Evolutionary conservation across 148 eudicot species (phyloP).

Genomic region (Nyssa sinensis): DNA sequence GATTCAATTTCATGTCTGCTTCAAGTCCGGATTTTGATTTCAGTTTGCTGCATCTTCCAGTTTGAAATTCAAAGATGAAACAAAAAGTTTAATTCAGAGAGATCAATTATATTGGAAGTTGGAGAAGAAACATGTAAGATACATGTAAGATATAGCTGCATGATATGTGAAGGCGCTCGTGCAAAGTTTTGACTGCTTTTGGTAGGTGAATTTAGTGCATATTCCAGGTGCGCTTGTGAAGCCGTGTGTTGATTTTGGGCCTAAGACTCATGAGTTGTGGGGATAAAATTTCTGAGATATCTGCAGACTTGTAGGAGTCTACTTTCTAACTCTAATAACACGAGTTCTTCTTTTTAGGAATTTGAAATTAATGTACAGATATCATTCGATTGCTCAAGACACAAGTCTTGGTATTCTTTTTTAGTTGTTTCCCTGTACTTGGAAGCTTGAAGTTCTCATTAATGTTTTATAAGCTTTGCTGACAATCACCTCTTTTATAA

Average conservation of each 20-base stretch:
- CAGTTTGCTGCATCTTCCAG: slow-evolving; percentile 1
- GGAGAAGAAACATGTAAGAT: neutral
- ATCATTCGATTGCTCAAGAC: slow-evolving; percentile 36
- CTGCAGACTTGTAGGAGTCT: slow-evolving; percentile 35
- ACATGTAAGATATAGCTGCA: slow-evolving; percentile 20
- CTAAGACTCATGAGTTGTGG: slow-evolving; percentile 21
- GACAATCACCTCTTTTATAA: neutral
- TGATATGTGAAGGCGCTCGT: slow-evolving; percentile 29
- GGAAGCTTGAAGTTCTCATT: neutral
- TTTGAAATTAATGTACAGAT: slow-evolving; percentile 34
- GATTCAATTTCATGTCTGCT: slow-evolving; percentile 14
- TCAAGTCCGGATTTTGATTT: slow-evolving; percentile 7
- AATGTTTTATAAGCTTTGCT: neutral
- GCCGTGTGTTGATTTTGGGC: slow-evolving; percentile 13
- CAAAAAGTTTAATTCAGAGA: neutral
- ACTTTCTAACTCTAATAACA: slow-evolving; percentile 29
- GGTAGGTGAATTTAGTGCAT: slow-evolving; percentile 16
- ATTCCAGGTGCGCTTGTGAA: neutral
- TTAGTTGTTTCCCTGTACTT: neutral
- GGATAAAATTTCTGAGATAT: slow-evolving; percentile 22
- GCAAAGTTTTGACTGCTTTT: slow-evolving; percentile 32
- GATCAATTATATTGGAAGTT: slow-evolving; percentile 11
- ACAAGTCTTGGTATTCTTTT: slow-evolving; percentile 18
- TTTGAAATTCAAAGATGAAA: neutral
- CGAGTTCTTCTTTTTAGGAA: slow-evolving; percentile 16